Conservation (phyloP, 768 basidiomycete species). For the Tulasnella calospora region DNA sequence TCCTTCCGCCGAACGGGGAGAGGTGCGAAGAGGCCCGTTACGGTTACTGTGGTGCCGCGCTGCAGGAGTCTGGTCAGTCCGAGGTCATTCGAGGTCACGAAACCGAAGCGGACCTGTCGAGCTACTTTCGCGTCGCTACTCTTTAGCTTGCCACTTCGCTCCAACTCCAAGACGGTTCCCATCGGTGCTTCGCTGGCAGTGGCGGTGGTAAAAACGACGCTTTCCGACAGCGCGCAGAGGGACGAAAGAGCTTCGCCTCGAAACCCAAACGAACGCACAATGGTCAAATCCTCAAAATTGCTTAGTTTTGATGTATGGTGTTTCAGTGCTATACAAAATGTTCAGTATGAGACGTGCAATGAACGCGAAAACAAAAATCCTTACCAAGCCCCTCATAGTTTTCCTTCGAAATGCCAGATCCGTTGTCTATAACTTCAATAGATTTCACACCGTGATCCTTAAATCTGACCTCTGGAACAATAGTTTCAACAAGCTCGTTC, state of each 20-base stretch:
- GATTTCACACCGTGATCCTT: constrained; percentile 77
- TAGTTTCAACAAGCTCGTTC: constrained; percentile 7
- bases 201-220: constrained; percentile 66
- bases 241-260: constrained; percentile 94
- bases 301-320: constrained; percentile 90
- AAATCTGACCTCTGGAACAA: constrained; percentile 71
- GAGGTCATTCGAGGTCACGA: not conserved
- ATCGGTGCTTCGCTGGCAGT: constrained; percentile 67
- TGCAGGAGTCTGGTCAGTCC: constrained; percentile 35
- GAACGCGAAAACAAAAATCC: constrained; percentile 31
- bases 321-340: constrained; percentile 62
- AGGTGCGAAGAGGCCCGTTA: constrained; percentile 68
- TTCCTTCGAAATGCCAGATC: constrained; percentile 69
- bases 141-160: constrained; percentile 55
- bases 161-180: constrained; percentile 74
- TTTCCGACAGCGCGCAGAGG: constrained; percentile 75
- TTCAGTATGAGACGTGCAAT: not conserved
- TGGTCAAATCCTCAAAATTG: constrained; percentile 64
- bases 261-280: constrained; percentile 83
- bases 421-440: constrained; percentile 91
- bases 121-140: constrained; percentile 59
- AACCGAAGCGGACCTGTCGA: constrained; percentile 54
- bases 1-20: constrained; percentile 91
- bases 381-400: constrained; percentile 77
- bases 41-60: constrained; percentile 79